A percentile compares a stretch with the other conserved stretches of the same genome.
These are phyloP conservation scores for Cladosporium cucumerinum DNA, from an alignment of 2,329 filamentous ascomycete genomes.

Conservation along the genomic window DNA sequence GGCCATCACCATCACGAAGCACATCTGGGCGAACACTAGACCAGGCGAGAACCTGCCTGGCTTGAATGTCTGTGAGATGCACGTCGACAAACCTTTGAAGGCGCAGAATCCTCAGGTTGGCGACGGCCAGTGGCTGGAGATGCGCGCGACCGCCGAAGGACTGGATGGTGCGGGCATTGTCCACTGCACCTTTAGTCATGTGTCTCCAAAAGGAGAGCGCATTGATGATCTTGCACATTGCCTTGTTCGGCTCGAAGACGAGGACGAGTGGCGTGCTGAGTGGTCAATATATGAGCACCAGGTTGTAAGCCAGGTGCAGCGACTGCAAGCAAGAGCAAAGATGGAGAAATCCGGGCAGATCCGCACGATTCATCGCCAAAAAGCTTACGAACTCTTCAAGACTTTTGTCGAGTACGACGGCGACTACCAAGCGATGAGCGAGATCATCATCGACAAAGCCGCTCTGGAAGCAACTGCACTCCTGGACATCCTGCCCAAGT, in stretches of 20 bases:
- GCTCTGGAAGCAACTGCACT: slow-evolving; percentile 28
- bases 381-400: slow-evolving; percentile 26
- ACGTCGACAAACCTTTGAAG: slow-evolving; percentile 29
- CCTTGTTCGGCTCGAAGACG: slow-evolving; percentile 23
- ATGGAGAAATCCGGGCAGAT: slow-evolving; percentile 20
- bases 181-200: slow-evolving; percentile 25
- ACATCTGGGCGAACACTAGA: slow-evolving; percentile 24
- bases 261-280: slow-evolving; percentile 21
- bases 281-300: slow-evolving; percentile 22
- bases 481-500: slow-evolving; percentile 31
- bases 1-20: slow-evolving; percentile 28
- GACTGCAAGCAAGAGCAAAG: slow-evolving; percentile 18
- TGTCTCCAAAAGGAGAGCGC: slow-evolving; percentile 24
- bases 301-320: slow-evolving; percentile 23
- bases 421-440: slow-evolving; percentile 29
- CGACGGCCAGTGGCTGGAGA: slow-evolving; percentile 28
- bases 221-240: slow-evolving; percentile 29
- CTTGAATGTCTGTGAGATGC: slow-evolving; percentile 27
- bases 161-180: slow-evolving; percentile 8
- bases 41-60: slow-evolving; percentile 19
- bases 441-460: slow-evolving; percentile 25
- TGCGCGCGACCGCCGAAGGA: slow-evolving; percentile 21
- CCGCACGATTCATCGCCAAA: slow-evolving; percentile 22
- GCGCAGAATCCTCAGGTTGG: slow-evolving; percentile 21
- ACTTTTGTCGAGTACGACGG: slow-evolving; percentile 28